These are phyloP conservation scores for Trypanosoma cruzi DNA, from an alignment of 208 protist genomes.

Conservation along the genomic window DNA sequence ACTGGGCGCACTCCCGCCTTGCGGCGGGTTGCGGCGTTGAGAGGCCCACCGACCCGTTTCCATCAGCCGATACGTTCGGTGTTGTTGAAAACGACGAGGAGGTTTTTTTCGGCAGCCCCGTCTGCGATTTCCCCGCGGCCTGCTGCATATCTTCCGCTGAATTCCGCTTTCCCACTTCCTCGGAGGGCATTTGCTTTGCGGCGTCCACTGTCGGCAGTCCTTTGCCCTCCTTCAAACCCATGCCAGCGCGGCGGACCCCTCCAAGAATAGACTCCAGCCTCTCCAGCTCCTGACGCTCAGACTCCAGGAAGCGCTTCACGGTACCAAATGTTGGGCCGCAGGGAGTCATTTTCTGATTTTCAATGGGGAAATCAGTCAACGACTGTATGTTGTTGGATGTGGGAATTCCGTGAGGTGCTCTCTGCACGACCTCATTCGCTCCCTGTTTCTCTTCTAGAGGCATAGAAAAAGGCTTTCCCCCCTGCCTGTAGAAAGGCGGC, in stretches of 20 bases:
- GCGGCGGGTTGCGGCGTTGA: not conserved
- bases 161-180: not conserved
- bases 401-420: not conserved
- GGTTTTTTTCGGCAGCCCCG: not conserved
- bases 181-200: not conserved
- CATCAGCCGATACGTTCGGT: not conserved
- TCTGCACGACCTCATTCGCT: not conserved
- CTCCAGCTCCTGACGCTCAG: slow-evolving; percentile 14
- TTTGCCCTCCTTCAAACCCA: not conserved
- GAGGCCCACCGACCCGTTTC: not conserved
- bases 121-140: not conserved
- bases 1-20: not conserved
- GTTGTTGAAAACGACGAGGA: not conserved
- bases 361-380: not conserved
- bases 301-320: not conserved
- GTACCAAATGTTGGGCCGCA: not conserved
- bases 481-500: not conserved
- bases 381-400: not conserved
- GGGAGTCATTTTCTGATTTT: not conserved
- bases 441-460: not conserved
- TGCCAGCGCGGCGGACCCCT: not conserved
- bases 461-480: not conserved
- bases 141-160: not conserved
- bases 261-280: slow-evolving; percentile 10
- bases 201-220: not conserved